These are phyloP conservation scores for Ustilago hordei DNA, from an alignment of 1,284 basidiomycete genomes.

Conservation along the genomic window DNA sequence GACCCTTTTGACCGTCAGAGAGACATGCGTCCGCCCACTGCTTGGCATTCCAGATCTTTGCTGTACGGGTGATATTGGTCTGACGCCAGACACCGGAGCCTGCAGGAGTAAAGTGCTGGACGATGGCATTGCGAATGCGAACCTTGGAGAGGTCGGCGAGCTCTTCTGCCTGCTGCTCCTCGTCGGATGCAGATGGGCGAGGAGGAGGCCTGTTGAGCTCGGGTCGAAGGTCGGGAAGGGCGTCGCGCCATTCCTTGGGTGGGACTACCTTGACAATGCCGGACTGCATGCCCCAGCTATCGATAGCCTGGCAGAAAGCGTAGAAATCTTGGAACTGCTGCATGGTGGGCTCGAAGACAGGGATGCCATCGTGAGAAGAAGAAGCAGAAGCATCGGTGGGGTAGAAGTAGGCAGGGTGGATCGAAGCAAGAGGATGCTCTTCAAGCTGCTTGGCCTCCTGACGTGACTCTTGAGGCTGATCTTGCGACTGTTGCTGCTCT, in stretches of 20 bases:
- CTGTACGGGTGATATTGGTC: slow-evolving; percentile 64
- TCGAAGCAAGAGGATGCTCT: slow-evolving; percentile 39
- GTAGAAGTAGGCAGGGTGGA: slow-evolving; percentile 65
- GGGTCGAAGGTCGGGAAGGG: slow-evolving; percentile 57
- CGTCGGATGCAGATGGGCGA: slow-evolving; percentile 2
- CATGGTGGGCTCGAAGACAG: slow-evolving; percentile 68
- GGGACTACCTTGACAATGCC: slow-evolving; percentile 68
- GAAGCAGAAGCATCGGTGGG: slow-evolving; percentile 37
- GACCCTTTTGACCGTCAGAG: slow-evolving; percentile 57
- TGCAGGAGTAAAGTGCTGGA: slow-evolving; percentile 64
- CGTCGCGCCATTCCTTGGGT: slow-evolving; percentile 63
- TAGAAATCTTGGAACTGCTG: slow-evolving; percentile 67
- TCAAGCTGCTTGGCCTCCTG: not conserved
- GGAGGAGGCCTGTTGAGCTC: slow-evolving; percentile 10
- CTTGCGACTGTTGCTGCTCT: slow-evolving; percentile 9
- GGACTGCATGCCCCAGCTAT: slow-evolving; percentile 66
- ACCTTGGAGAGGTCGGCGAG: slow-evolving; percentile 50
- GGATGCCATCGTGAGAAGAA: slow-evolving; percentile 56
- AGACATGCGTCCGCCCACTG: slow-evolving; percentile 65
- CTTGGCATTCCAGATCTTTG: slow-evolving; percentile 65
- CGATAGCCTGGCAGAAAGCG: slow-evolving; percentile 63
- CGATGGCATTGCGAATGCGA: slow-evolving; percentile 66
- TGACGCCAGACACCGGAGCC: slow-evolving; percentile 67
- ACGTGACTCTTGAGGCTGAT: not conserved
- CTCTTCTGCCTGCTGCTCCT: slow-evolving; percentile 15